Conservation (phyloP, 495 filamentous ascomycete species). For the Neurospora hispaniola region DNA sequence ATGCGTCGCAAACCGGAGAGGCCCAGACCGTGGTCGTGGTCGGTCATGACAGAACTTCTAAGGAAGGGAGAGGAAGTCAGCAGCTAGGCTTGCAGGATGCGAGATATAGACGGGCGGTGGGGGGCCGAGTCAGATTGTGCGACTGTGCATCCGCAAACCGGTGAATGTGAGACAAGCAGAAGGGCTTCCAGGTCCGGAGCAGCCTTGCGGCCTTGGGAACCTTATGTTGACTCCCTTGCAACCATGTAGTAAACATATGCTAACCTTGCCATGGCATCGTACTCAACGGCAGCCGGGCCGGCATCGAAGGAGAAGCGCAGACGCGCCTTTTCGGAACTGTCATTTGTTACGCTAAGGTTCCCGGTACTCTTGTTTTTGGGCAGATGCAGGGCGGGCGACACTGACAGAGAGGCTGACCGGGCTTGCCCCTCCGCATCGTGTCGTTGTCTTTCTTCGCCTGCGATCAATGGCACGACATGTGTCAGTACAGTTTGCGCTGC, state of each 20-base stretch:
- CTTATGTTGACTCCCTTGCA: not conserved
- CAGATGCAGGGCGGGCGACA: slow-evolving; percentile 32
- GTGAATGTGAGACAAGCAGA: not conserved
- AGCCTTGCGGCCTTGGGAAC: not conserved
- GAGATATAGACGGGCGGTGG: not conserved
- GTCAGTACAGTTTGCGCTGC: slow-evolving; percentile 14
- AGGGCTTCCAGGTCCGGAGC: not conserved
- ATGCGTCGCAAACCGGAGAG: slow-evolving; percentile 82
- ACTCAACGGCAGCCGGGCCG: slow-evolving; percentile 35
- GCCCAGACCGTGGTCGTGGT: slow-evolving; percentile 48
- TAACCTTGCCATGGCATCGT: slow-evolving; percentile 44
- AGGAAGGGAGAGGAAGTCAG: slow-evolving; percentile 19
- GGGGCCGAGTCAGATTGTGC: slow-evolving; percentile 5
- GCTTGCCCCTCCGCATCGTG: slow-evolving; percentile 26
- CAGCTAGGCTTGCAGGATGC: not conserved
- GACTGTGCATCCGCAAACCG: slow-evolving; percentile 25
- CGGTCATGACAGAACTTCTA: slow-evolving; percentile 43
- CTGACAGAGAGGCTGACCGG: slow-evolving; percentile 17
- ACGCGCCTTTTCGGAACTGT: slow-evolving; percentile 32
- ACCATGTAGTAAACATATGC: slow-evolving; percentile 2
- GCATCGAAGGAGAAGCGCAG: slow-evolving; percentile 48
- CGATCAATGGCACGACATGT: slow-evolving; percentile 4
- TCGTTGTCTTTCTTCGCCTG: slow-evolving; percentile 33
- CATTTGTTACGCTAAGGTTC: slow-evolving; percentile 41
- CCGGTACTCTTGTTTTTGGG: slow-evolving; percentile 56